Evolutionary conservation across 2,329 filamentous ascomycete species (phyloP).

Genomic region (Acrocalymma vagum): DNA sequence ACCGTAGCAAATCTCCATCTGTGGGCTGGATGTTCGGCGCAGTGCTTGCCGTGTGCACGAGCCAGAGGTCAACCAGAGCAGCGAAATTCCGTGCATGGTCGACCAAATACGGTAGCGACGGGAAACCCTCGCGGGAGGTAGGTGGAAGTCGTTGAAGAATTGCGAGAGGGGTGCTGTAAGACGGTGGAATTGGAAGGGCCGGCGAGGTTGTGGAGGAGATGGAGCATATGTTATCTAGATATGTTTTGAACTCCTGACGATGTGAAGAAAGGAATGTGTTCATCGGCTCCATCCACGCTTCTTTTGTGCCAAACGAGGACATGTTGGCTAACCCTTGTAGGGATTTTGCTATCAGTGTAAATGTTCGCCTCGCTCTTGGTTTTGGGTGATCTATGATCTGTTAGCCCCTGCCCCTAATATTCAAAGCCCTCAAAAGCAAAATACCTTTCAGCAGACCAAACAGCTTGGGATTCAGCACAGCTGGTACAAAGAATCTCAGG

Average conservation of each 20-base stretch:
- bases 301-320: conserved; percentile 90
- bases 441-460: conserved; percentile 82
- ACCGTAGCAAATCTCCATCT: conserved; percentile 57
- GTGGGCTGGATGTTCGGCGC: conserved; percentile 47
- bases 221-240: conserved; percentile 85
- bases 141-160: conserved; percentile 85
- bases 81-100: conserved; percentile 89
- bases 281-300: conserved; percentile 99
- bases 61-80: conserved; percentile 82
- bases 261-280: conserved; percentile 83
- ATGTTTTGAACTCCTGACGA: conserved; percentile 82
- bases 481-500: conserved; percentile 92
- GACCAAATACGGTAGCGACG: conserved; percentile 89
- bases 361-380: conserved; percentile 81
- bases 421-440: conserved; percentile 9
- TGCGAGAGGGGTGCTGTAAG: conserved; percentile 90
- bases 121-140: conserved; percentile 88
- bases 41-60: conserved; percentile 60
- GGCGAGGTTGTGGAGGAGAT: conserved; percentile 72
- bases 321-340: conserved; percentile 91
- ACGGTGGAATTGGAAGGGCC: conserved; percentile 74
- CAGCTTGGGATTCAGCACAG: conserved; percentile 93
- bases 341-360: conserved; percentile 92
- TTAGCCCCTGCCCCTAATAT: conserved; percentile 14
- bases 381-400: conserved; percentile 75